Conservation (phyloP, 2,329 filamentous ascomycete species). For the Fusarium vanettenii region DNA sequence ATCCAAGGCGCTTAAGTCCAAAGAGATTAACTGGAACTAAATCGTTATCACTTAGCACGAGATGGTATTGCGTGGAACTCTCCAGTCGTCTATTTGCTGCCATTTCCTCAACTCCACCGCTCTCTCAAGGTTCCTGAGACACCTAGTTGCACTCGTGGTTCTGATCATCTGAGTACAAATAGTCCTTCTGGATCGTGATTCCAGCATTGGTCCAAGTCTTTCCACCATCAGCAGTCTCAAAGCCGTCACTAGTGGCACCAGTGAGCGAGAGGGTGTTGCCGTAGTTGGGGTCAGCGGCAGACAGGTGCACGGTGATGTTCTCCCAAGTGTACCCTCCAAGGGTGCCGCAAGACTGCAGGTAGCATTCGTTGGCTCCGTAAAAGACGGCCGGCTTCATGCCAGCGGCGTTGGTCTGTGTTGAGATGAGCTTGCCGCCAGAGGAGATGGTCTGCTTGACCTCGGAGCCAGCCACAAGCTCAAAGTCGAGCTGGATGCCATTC, state of each 20-base stretch:
- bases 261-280: constrained; percentile 17
- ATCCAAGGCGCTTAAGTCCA: too few relatives aligned
- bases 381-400: constrained; percentile 28
- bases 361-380: constrained; percentile 27
- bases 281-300: constrained; percentile 9
- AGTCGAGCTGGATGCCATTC: constrained; percentile 6
- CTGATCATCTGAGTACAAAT: constrained; percentile 23
- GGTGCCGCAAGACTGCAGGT: constrained; percentile 21
- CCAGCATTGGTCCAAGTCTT: constrained; percentile 22
- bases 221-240: constrained; percentile 17
- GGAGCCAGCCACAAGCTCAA: constrained; percentile 18
- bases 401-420: constrained; percentile 23
- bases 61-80: background rate
- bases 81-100: background rate
- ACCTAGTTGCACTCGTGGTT: constrained; percentile 15
- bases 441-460: constrained; percentile 15
- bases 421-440: constrained; percentile 15
- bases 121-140: background rate
- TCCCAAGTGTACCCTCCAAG: constrained; percentile 12
- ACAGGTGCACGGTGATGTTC: constrained; percentile 21
- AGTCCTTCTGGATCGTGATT: constrained; percentile 21
- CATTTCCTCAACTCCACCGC: background rate
- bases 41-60: too few relatives aligned
- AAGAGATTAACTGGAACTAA: too few relatives aligned
- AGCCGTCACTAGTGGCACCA: constrained; percentile 4